A percentile compares a stretch with the other conserved stretches of the same genome.
Conservation (phyloP, 306 rosid species). For the Rosa persica region DNA sequence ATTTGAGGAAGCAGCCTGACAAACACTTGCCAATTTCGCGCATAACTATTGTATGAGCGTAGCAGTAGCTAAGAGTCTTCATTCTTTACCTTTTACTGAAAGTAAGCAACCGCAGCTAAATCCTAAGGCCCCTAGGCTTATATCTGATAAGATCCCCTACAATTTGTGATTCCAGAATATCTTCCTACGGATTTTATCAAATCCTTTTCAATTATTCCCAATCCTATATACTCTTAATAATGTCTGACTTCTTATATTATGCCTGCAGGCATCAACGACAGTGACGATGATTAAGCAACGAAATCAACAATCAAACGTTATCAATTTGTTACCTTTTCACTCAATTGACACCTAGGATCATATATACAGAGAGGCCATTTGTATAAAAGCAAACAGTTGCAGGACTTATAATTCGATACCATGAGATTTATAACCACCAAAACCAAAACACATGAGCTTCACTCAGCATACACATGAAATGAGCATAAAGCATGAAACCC, state of each 20-base stretch:
- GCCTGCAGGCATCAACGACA: not conserved
- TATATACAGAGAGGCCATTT: too few species aligned
- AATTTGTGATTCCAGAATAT: not conserved
- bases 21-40: not conserved
- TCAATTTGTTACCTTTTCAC: too few species aligned
- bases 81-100: not conserved
- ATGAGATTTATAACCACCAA: not conserved
- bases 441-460: not conserved
- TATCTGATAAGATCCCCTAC: not conserved
- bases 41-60: not conserved
- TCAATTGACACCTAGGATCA: not conserved
- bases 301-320: not conserved
- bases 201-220: not conserved
- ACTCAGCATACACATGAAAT: conserved; percentile 1
- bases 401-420: not conserved
- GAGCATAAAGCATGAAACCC: conserved; percentile 19
- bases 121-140: not conserved
- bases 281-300: not conserved
- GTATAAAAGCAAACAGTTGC: not conserved
- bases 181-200: not conserved
- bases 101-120: not conserved
- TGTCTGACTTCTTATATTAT: not conserved
- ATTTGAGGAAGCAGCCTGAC: not conserved
- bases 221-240: not conserved
- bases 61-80: not conserved